Evolutionary conservation across 495 filamentous ascomycete species (phyloP), one percentile per base, ranked within the genome.

Genomic region (Melanomma pulvis-pyrius): DNA sequence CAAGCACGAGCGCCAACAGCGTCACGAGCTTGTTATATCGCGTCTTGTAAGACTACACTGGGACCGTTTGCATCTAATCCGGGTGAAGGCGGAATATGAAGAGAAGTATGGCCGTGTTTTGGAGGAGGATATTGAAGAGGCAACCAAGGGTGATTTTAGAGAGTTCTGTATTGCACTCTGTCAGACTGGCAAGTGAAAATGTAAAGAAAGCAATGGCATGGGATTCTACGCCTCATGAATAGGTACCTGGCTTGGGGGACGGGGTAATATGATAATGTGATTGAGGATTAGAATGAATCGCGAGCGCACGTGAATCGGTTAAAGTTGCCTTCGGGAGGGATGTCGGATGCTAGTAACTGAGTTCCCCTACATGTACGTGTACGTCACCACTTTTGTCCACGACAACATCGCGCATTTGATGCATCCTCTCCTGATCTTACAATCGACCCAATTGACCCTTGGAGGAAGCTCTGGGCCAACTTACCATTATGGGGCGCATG

Each of bases 11-110:
- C 50, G 66, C 0, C 65, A 72, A 46, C 71, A 77, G 26, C 68
- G 77, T 12, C 74, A 73, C 49, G 77, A 79, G 50, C 51, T 79
- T 28, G 68, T 79, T n/a, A 77, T 78, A 25, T 74, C 71, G 17
- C 58, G 77, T 11, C 56, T 79, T 12, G 71, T 75, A 21, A 59
- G 77, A 9, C 30, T 78, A 55, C 77, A 79, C 59, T 79, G 77
- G 77, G 77, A 79, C 58, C 70, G 68, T 8, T 8, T 67, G 62
- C 77, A 79, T 71, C 34, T 77, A 25, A 29, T 54, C 24, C 50
- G 69, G 11, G 75, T 78, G 39, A 78, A 78, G 72, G 32, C 58
- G 29, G 74, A 78, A 49, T 79, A 79, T 60, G 60, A 63, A 24
- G 68, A 77, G 36, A 76, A 74, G 68, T 77, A 77, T 53, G 61